Conservation (phyloP, 345 rosid species). For the Arabidopsis arenosa region DNA sequence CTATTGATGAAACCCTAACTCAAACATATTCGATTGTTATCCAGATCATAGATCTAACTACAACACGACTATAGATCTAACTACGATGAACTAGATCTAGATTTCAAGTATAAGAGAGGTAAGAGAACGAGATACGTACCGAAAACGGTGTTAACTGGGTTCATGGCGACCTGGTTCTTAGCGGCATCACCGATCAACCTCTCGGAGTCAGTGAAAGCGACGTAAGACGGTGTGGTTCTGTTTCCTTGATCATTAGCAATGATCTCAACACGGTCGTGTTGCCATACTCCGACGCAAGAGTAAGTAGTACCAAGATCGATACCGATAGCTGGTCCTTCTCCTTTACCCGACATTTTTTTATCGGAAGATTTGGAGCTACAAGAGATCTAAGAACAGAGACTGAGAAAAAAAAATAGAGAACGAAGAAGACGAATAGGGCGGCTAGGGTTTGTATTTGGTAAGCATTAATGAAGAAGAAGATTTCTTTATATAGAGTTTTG, state of each 20-base stretch:
- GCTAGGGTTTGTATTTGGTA: slow-evolving; percentile 48
- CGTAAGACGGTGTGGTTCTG: slow-evolving; percentile 76
- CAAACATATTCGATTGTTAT: neutral
- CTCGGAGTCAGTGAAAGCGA: slow-evolving; percentile 69
- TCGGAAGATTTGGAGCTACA: slow-evolving; percentile 7
- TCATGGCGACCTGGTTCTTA: slow-evolving; percentile 86
- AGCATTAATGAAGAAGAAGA: neutral
- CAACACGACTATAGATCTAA: neutral
- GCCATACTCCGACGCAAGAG: slow-evolving; percentile 84
- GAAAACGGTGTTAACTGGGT: slow-evolving; percentile 71
- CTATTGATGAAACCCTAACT: neutral
- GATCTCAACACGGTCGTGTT: slow-evolving; percentile 81
- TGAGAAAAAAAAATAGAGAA: neutral
- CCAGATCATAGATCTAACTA: slow-evolving; percentile 33
- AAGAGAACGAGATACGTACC: slow-evolving; percentile 48
- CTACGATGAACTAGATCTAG: slow-evolving; percentile 9
- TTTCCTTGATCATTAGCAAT: slow-evolving; percentile 80
- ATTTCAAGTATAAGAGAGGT: neutral
- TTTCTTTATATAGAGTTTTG: slow-evolving; percentile 46
- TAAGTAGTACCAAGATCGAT: slow-evolving; percentile 78
- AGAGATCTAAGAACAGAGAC: slow-evolving; percentile 4
- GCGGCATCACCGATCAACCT: slow-evolving; percentile 82
- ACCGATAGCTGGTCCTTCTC: slow-evolving; percentile 82
- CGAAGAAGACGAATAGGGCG: neutral
- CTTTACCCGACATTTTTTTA: slow-evolving; percentile 69